Conservation (phyloP, 1,139 yeast species). For the Casaregolazyma lundiana region DNA sequence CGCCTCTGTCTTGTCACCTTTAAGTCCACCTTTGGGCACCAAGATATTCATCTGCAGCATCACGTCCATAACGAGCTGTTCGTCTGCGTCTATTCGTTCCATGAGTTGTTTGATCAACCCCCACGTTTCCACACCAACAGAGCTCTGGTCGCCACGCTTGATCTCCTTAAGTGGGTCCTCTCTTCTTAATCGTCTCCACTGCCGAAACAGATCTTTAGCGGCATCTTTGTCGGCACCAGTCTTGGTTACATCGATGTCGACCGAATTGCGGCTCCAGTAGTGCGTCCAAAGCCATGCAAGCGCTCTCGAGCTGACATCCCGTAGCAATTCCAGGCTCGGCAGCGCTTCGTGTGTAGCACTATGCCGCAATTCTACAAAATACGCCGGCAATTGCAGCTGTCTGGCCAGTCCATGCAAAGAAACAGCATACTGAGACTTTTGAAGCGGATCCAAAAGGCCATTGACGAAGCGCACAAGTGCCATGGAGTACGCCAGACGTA, state of each 20-base stretch:
- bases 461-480: slow-evolving; percentile 83
- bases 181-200: slow-evolving; percentile 43
- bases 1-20: slow-evolving; percentile 9
- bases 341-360: slow-evolving; percentile 85
- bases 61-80: slow-evolving; percentile 23
- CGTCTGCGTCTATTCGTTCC: slow-evolving; percentile 16
- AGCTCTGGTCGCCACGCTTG: slow-evolving; percentile 20
- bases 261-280: slow-evolving; percentile 60
- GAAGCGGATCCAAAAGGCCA: slow-evolving; percentile 84
- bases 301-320: slow-evolving; percentile 56
- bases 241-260: slow-evolving; percentile 25
- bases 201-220: slow-evolving; percentile 31
- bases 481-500: slow-evolving; percentile 62
- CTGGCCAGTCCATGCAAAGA: slow-evolving; percentile 75
- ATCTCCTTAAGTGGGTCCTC: slow-evolving; percentile 39
- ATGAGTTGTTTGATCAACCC: slow-evolving; percentile 19
- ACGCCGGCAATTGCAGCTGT: slow-evolving; percentile 63
- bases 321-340: slow-evolving; percentile 64
- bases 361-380: slow-evolving; percentile 87
- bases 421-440: slow-evolving; percentile 71
- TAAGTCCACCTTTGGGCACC: slow-evolving; percentile 23
- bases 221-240: slow-evolving; percentile 20
- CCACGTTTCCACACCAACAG: slow-evolving; percentile 20
- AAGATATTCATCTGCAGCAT: slow-evolving; percentile 29
- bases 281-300: slow-evolving; percentile 68